Conservation (phyloP, 352 stramenopile genomes). For the Phytopythium kandeliae region DNA sequence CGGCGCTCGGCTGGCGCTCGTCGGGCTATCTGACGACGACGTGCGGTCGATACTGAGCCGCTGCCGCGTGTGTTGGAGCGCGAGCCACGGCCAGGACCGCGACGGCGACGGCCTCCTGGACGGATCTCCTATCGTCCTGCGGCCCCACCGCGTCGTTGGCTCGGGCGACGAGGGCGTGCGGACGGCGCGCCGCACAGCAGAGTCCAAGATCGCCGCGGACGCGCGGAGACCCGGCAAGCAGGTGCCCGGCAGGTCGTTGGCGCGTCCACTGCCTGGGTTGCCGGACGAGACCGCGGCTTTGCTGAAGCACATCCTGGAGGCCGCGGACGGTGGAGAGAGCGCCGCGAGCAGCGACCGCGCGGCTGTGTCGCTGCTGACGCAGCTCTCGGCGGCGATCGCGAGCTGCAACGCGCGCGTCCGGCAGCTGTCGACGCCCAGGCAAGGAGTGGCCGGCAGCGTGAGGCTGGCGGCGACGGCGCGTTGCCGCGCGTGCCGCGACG, state of each 20-base stretch:
- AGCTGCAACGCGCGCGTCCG: conserved; percentile 32
- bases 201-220: too few species aligned
- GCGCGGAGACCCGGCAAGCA: too few species aligned
- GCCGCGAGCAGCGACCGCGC: background rate
- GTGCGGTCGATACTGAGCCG: background rate
- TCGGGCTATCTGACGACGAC: background rate
- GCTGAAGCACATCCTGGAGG: conserved; percentile 10
- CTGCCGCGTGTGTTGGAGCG: conserved; percentile 1
- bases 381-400: conserved; percentile 18
- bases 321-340: conserved; percentile 4
- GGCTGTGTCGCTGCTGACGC: conserved; percentile 8
- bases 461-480: conserved; percentile 20
- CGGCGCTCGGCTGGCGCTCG: background rate
- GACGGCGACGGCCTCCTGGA: too few species aligned
- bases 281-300: conserved; percentile 10
- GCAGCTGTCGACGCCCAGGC: conserved; percentile 12
- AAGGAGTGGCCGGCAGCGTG: background rate
- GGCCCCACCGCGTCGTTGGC: background rate
- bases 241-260: background rate
- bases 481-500: conserved; percentile 33
- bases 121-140: background rate
- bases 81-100: background rate
- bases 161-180: too few species aligned
- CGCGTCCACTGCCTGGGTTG: conserved; percentile 14
- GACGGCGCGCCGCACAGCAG: background rate